These are phyloP conservation scores for Colletotrichum euphorbiae DNA, from an alignment of 2,329 filamentous ascomycete genomes.

Conservation along the genomic window DNA sequence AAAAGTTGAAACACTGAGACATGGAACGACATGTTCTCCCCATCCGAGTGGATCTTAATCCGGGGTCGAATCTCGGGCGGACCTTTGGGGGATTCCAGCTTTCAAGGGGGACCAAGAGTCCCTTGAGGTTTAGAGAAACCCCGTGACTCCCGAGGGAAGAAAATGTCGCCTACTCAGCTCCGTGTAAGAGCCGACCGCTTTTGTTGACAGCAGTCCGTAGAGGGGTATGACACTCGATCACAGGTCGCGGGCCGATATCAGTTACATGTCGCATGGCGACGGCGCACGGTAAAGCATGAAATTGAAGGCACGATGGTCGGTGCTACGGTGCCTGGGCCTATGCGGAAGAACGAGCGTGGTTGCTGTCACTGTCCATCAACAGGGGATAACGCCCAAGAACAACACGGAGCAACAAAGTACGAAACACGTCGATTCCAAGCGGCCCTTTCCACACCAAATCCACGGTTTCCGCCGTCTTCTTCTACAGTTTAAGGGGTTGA, in stretches of 20 bases:
- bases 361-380: slow-evolving; percentile 9
- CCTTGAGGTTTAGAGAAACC: slow-evolving; percentile 23
- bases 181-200: neutral
- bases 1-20: slow-evolving; percentile 41
- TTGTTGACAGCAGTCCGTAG: neutral
- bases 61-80: slow-evolving; percentile 35
- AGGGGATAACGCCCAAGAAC: neutral
- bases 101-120: slow-evolving; percentile 3
- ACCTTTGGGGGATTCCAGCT: slow-evolving; percentile 13
- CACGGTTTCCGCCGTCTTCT: slow-evolving; percentile 17
- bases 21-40: slow-evolving; percentile 30
- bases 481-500: slow-evolving; percentile 31
- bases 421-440: slow-evolving; percentile 23
- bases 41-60: slow-evolving; percentile 31
- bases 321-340: neutral
- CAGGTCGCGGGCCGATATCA: slow-evolving; percentile 8
- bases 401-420: neutral
- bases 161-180: slow-evolving; percentile 4
- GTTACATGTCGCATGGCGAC: slow-evolving; percentile 26
- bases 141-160: slow-evolving; percentile 6
- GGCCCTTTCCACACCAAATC: slow-evolving; percentile 11
- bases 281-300: slow-evolving; percentile 16
- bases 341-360: slow-evolving; percentile 15
- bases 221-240: slow-evolving; percentile 7
- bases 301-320: slow-evolving; percentile 8